A percentile compares a stretch with the other conserved stretches of the same genome.
Evolutionary conservation across 768 basidiomycete genomes (phyloP).

Genomic region (Suillus ampliporus): DNA sequence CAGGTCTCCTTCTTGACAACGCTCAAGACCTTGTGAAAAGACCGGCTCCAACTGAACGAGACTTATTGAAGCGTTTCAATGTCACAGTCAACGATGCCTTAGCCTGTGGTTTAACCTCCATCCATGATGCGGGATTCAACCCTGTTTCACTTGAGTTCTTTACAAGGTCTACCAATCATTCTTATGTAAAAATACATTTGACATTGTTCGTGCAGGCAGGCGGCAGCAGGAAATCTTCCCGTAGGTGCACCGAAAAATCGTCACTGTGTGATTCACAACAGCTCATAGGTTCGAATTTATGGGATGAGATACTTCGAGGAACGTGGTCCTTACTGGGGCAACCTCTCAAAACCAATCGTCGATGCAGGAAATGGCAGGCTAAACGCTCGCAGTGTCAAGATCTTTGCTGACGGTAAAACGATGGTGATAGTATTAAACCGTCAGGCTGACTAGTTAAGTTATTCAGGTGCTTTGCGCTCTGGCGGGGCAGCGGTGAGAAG

Average conservation of each 20-base stretch:
- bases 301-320: conserved; percentile 79
- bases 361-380: conserved; percentile 66
- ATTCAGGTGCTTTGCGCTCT: conserved; percentile 82
- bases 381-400: conserved; percentile 76
- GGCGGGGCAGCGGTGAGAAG: conserved; percentile 81
- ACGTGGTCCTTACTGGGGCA: conserved; percentile 74
- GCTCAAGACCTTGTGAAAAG: conserved; percentile 77
- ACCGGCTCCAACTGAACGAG: conserved; percentile 66
- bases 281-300: conserved; percentile 71
- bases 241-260: conserved; percentile 40
- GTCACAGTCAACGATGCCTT: conserved; percentile 72
- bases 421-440: neutral
- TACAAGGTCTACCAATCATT: conserved; percentile 50
- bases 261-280: conserved; percentile 13
- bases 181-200: conserved; percentile 7
- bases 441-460: neutral
- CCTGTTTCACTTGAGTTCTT: conserved; percentile 78
- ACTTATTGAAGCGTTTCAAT: conserved; percentile 65
- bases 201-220: conserved; percentile 54
- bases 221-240: conserved; percentile 62
- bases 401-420: conserved; percentile 63
- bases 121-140: conserved; percentile 85
- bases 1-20: conserved; percentile 84
- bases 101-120: conserved; percentile 73
- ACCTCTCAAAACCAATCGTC: conserved; percentile 59